Base-by-base conservation (phyloP, 805 yeast species). In the Grigorovia transvaalensis region DNA sequence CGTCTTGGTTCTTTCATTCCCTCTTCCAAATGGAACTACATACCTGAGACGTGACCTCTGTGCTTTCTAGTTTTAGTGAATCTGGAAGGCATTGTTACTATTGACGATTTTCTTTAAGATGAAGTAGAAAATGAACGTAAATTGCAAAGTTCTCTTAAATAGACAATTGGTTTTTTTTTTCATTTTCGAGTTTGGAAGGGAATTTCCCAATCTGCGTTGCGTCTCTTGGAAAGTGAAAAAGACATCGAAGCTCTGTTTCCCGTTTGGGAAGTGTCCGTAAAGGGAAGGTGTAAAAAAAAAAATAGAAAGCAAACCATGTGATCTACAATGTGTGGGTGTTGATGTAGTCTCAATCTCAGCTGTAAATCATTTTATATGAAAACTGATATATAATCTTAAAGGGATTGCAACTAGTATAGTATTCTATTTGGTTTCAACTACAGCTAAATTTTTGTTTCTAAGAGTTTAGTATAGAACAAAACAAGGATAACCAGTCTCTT, bases 21-120 rank as follows among this genome's bases (percentile, higher is more conserved):
- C 67, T 67, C 66, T 62, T 64, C 67, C 67, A 63, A 57, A 58
- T 57, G 69, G 71, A 67, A 67, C 59, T 68, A 68, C 95, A 81
- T 86, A 87, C 95, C 95, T 75, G 97, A 88, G 78, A 93, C 98
- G 96, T 93, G 85, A 81, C 99, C 99, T 87, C 99, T 89, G 86
- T 88, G 96, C 84, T 93, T 93, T 87, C 99, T 89, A 79, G 98
- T 93, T 79, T 93, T 90, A 73, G 95, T 86, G 74, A 88, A 84
- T 88, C 98, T 89, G 84, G 97, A 87, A 77, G 98, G 98, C 98
- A 90, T 90, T 74, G 74, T 76, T 62, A 53, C 58, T 57, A 27
- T 48, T 48, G 50, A 48, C 50, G 51, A 23, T 43, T 49, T 52
- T 50, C 44, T 44, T 38, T n/a, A 33, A 33, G 15, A 33, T 33